Base-by-base conservation (phyloP, 192 early-diverging fungal genomes). In the Coemansia nantahalensis region DNA sequence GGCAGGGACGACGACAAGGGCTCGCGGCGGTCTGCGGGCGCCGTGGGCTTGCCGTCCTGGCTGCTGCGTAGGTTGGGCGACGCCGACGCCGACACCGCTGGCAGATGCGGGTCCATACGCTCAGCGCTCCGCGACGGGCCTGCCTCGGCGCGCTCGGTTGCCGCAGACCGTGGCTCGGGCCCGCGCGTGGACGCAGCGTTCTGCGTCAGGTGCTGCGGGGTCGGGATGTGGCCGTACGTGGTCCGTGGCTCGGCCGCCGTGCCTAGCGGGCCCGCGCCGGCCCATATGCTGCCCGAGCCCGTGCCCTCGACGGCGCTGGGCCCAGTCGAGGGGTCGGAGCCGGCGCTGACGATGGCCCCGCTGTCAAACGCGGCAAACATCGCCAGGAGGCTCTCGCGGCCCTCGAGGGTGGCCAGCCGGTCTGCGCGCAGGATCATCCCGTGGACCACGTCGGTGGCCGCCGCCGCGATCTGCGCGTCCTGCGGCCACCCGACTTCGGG, bases 291-390 rank as follows among this genome's bases (percentile, higher is more conserved):
- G 1, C 23, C 11, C 11, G 43, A 30, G 43, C 43, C 21, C 13
- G 17, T 8, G 43, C 22, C 24, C 13, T 45, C 43, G 43, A 28
- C 11, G 43, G 15, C 13, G 24, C 23, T 24, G 24, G 13, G 15
- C 15, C 39, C 39, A 47, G 4, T 24, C 37, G 30, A 9, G 30
- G 3, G 14, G 45, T 9, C 3, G 16, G 31, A 7, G 26, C 31
- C 17, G 30, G 17, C 42, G 33, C 62, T 53, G 22, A 61, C 57
- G 37, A 73, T 65, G 0, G 69, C 69, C 30, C 52, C 52, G 18
- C 50, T 58, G 38, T 73, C 69, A 34, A 56, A 73, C 45, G 39
- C 44, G 12, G 59, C 62, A 45, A 73, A 73, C 34, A 65, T n/a
- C 30, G 56, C 63, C 8, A 56, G 30, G 12, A 73, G 49, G 40